Conservation (phyloP, 306 rosid species). For the Inga oerstediana region DNA sequence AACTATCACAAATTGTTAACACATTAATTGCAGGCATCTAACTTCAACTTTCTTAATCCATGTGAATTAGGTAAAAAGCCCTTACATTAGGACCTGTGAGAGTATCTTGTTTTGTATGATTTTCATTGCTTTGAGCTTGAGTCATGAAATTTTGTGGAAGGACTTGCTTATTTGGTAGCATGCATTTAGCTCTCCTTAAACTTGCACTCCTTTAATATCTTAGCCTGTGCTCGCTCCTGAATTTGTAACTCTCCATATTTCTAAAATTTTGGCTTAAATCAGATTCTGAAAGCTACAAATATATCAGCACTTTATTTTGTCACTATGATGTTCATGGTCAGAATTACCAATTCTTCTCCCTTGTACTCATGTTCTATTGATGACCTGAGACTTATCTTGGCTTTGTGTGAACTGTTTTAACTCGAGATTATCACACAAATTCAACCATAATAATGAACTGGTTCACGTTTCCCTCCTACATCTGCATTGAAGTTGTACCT, state of each 20-base stretch:
- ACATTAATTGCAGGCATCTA: no score
- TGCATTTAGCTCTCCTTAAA: background rate
- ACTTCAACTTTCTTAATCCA: no score
- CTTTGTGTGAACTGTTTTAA: no score
- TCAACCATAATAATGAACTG: no score
- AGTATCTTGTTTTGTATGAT: background rate
- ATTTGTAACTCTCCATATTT: background rate
- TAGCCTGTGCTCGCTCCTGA: background rate
- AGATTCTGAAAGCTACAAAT: background rate
- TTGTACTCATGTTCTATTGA: background rate
- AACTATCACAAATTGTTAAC: no score
- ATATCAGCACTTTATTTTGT: no score
- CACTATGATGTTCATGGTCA: background rate
- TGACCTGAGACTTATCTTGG: background rate
- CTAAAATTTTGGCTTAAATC: background rate
- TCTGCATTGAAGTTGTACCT: background rate
- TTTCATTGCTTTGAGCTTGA: constrained; percentile 9
- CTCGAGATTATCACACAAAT: no score
- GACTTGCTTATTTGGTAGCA: background rate
- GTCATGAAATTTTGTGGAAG: constrained; percentile 2
- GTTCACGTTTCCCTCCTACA: no score
- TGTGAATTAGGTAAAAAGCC: no score
- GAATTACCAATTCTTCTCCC: background rate
- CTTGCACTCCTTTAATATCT: background rate
- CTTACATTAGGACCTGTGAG: background rate